These are phyloP conservation scores for Hypomontagnella submonticulosa DNA, from an alignment of 495 filamentous ascomycete genomes.

Conservation along the genomic window DNA sequence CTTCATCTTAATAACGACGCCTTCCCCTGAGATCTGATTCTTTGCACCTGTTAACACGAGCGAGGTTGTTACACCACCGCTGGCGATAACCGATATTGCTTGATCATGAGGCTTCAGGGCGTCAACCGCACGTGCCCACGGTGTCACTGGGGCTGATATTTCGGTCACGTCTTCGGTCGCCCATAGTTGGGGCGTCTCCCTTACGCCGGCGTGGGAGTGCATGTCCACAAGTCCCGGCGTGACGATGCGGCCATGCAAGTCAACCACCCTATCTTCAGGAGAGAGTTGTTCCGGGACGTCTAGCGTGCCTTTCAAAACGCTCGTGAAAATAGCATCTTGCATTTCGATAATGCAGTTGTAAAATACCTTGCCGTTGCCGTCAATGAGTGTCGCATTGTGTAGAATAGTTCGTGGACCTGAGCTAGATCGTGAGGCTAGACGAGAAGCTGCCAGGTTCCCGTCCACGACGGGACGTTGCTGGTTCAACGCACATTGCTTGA, in stretches of 20 bases:
- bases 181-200: slow-evolving; percentile 43
- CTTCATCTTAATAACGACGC: slow-evolving; percentile 62
- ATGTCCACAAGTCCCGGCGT: slow-evolving; percentile 67
- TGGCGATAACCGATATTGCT: slow-evolving; percentile 59
- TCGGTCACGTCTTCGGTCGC: slow-evolving; percentile 54
- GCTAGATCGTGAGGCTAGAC: slow-evolving; percentile 22
- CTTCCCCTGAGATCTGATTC: slow-evolving; percentile 68
- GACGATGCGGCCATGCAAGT: slow-evolving; percentile 57
- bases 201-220: slow-evolving; percentile 59
- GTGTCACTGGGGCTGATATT: slow-evolving; percentile 54
- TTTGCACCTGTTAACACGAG: slow-evolving; percentile 64
- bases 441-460: slow-evolving; percentile 26
- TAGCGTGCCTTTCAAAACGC: slow-evolving; percentile 29
- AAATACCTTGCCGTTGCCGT: slow-evolving; percentile 46
- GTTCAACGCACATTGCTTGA: slow-evolving; percentile 30
- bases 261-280: slow-evolving; percentile 39
- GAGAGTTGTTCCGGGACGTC: slow-evolving; percentile 8
- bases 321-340: slow-evolving; percentile 49
- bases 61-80: slow-evolving; percentile 66
- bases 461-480: slow-evolving; percentile 29
- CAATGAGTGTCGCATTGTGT: slow-evolving; percentile 52
- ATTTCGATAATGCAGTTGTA: slow-evolving; percentile 23
- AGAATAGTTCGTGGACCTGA: slow-evolving; percentile 32
- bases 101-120: slow-evolving; percentile 60
- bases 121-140: slow-evolving; percentile 60